Evolutionary conservation across 305 asterid species (phyloP), one percentile per base, ranked within the genome.

Genomic region (Galium porrigens): DNA sequence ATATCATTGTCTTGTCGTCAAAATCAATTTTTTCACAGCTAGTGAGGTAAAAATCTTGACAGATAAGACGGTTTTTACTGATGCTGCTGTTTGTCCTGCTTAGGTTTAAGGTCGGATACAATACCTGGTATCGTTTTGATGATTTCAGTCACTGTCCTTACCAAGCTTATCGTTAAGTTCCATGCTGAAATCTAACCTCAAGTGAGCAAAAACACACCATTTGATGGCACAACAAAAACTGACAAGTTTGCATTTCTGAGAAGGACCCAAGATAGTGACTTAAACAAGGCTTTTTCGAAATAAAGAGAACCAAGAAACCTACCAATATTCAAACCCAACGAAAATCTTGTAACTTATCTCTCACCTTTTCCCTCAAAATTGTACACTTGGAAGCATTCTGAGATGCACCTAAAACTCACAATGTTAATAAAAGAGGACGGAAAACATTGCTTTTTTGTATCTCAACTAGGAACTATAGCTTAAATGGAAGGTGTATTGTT

Each of bases 401-500:
- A 42, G 11, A 42, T 42, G 49, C 49, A 42, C 17, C 49, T 3
- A 11, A 42, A 41, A 41, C 48, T 41, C 48, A 39, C 46, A 42
- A 12, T 11, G 51, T 14, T 3, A 42, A 42, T 42, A 14, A 42
- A 42, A 42, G 4, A 44, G 14, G 9, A 10, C 48, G 14, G 1
- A 41, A 41, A 36, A 6, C 6, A 5, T 36, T 6, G 41, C 41
- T 36, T 36, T 36, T 36, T 36, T 36, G 41, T 36, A 36, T 36
- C 41, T 42, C 12, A 12, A 42, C 49, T 42, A 10, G 11, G 27
- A 64, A 58, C 4, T 15, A 36, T 14, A 54, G 49, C 62, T 75
- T 71, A 84, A 56, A 80, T 61, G 6, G 86, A 86, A 2, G 87
- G 84, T 12, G 97, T 86, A 54, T 94, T 82, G 65, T 68, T 80